Conservation (phyloP, 768 basidiomycete species). For the Neoboletus brunneissimus region DNA sequence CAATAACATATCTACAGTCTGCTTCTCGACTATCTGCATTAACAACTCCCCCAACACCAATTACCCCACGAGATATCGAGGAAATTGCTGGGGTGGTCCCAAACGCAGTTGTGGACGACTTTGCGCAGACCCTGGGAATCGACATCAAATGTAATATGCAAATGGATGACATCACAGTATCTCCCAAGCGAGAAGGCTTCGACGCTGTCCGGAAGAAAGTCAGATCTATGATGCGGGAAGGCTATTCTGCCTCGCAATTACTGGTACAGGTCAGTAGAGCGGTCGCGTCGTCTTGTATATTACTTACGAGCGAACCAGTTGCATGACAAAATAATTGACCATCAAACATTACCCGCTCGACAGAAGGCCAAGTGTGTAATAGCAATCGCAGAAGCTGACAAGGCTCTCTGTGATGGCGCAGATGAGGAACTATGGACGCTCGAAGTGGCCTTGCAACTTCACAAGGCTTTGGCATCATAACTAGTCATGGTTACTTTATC, state of each 20-base stretch:
- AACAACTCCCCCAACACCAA: slow-evolving; percentile 65
- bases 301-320: slow-evolving; percentile 47
- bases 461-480: slow-evolving; percentile 51
- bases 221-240: slow-evolving; percentile 75
- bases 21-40: slow-evolving; percentile 84
- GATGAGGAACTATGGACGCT: slow-evolving; percentile 96
- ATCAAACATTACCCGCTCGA: slow-evolving; percentile 74
- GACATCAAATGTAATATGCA: slow-evolving; percentile 60
- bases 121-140: slow-evolving; percentile 72
- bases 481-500: background rate
- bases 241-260: slow-evolving; percentile 90
- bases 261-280: slow-evolving; percentile 69
- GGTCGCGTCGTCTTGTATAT: slow-evolving; percentile 1
- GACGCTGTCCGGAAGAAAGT: slow-evolving; percentile 68
- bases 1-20: slow-evolving; percentile 97
- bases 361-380: slow-evolving; percentile 82
- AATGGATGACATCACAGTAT: slow-evolving; percentile 33
- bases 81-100: slow-evolving; percentile 98
- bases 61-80: slow-evolving; percentile 79
- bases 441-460: slow-evolving; percentile 78
- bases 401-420: slow-evolving; percentile 91
- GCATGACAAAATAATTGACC: slow-evolving; percentile 84
- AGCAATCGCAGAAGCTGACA: slow-evolving; percentile 92
- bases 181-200: slow-evolving; percentile 42
- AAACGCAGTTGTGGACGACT: slow-evolving; percentile 59